A percentile compares a stretch with the other conserved stretches of the same genome.
Conservation (phyloP, 305 asterid species). For the Rubia balearica region DNA sequence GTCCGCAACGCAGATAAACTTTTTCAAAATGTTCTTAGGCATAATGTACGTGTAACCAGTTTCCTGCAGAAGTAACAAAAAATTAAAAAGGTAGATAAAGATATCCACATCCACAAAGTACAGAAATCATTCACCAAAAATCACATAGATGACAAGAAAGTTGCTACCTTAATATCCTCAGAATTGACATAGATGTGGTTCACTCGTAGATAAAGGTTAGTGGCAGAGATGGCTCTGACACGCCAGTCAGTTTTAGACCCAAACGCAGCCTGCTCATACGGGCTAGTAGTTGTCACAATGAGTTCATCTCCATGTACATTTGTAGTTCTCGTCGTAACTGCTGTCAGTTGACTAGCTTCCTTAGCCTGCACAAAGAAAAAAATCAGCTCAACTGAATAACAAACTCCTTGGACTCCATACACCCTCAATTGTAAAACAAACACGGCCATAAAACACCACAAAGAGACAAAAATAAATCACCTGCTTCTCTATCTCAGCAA, state of each 20-base stretch:
- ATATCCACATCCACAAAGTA: background rate
- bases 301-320: constrained; percentile 94
- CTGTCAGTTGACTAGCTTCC: constrained; percentile 95
- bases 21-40: constrained; percentile 97
- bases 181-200: constrained; percentile 98
- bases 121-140: background rate
- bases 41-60: constrained; percentile 95
- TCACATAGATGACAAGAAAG: background rate
- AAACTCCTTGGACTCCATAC: background rate
- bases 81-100: background rate
- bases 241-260: constrained; percentile 99
- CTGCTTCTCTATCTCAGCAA: constrained; percentile 99
- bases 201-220: constrained; percentile 94
- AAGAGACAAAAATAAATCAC: constrained; percentile 23
- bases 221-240: constrained; percentile 97
- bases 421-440: background rate
- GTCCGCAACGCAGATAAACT: constrained; percentile 95
- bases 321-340: constrained; percentile 92
- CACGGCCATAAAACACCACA: background rate
- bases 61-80: constrained; percentile 52
- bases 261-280: constrained; percentile 86
- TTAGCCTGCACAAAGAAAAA: constrained; percentile 43
- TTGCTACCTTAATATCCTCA: constrained; percentile 86
- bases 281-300: constrained; percentile 94
- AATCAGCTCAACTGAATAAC: background rate